Evolutionary conservation across 306 rosid species (phyloP).

Genomic region (Casuarina cunninghamiana): DNA sequence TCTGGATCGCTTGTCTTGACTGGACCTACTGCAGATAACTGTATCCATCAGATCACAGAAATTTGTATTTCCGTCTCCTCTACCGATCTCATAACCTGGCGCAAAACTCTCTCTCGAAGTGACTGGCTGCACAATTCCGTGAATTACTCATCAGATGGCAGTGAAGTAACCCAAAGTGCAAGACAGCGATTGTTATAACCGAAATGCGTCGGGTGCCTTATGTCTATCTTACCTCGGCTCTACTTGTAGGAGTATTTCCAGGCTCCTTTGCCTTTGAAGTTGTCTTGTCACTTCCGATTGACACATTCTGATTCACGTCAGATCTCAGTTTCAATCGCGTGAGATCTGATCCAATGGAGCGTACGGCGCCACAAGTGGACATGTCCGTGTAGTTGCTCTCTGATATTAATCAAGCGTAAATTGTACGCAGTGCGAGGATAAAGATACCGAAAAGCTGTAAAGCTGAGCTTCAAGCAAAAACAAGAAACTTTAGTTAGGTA

Average conservation of each 20-base stretch:
- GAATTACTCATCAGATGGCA: conserved; percentile 6
- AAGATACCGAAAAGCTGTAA: background rate
- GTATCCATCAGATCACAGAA: conserved; percentile 55
- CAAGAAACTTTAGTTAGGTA: conserved; percentile 27
- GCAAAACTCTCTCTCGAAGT: conserved; percentile 86
- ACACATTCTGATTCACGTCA: conserved; percentile 39
- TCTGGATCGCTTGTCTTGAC: conserved; percentile 75
- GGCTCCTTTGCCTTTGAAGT: conserved; percentile 45
- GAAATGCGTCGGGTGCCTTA: conserved; percentile 3
- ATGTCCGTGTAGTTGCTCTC: conserved; percentile 52
- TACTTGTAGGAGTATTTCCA: conserved; percentile 79
- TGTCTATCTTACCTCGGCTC: conserved; percentile 42
- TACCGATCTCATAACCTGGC: conserved; percentile 48
- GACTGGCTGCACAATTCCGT: conserved; percentile 55
- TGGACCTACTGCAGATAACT: conserved; percentile 44
- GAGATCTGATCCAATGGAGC: conserved; percentile 86
- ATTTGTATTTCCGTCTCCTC: conserved; percentile 44
- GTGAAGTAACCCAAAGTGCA: background rate
- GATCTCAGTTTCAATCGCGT: conserved; percentile 85
- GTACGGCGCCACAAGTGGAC: conserved; percentile 87
- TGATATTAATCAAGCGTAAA: conserved; percentile 33
- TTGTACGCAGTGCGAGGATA: conserved; percentile 4
- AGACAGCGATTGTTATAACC: background rate
- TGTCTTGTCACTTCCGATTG: conserved; percentile 52
- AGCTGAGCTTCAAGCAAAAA: background rate